phyloP scores from a whole-genome alignment of 345 rosid species.

The Lepidium sativum region DNA sequence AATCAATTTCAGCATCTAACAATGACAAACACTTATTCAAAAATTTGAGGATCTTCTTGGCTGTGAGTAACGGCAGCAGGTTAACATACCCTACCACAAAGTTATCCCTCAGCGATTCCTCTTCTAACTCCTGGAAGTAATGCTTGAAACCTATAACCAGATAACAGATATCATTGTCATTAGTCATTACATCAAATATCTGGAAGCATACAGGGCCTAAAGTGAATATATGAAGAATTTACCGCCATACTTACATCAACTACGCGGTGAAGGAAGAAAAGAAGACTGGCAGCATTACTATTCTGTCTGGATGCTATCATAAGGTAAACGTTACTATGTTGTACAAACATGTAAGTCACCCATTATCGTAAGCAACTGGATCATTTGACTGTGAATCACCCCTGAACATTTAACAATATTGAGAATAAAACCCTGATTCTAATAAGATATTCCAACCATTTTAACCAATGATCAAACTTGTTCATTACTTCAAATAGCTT shows the following conservation, averaged over 20 bases:
- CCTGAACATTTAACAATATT: slow-evolving; percentile 17
- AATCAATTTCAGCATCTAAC: slow-evolving; percentile 3
- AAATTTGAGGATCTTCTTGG: not conserved
- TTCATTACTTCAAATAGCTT: not conserved
- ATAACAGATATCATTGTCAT: not conserved
- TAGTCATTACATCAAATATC: not conserved
- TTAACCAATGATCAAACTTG: not conserved
- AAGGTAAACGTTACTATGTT: slow-evolving; percentile 60
- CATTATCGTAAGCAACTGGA: slow-evolving; percentile 72
- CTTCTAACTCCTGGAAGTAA: slow-evolving; percentile 75
- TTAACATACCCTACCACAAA: slow-evolving; percentile 67
- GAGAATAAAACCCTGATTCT: not conserved
- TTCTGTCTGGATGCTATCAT: slow-evolving; percentile 65
- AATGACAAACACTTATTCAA: not conserved
- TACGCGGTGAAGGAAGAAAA: slow-evolving; percentile 54
- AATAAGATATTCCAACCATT: not conserved
- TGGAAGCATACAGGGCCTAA: not conserved
- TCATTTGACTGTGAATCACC: slow-evolving; percentile 66
- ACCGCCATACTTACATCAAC: slow-evolving; percentile 40
- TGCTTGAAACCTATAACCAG: slow-evolving; percentile 54
- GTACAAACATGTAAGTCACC: slow-evolving; percentile 58
- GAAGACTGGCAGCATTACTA: slow-evolving; percentile 63
- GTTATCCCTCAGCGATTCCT: slow-evolving; percentile 74
- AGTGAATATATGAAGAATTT: not conserved
- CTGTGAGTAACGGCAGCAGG: not conserved